phyloP scores from a whole-genome alignment of 1,139 yeast genomes.

The Sugiyamaella pinicola region DNA sequence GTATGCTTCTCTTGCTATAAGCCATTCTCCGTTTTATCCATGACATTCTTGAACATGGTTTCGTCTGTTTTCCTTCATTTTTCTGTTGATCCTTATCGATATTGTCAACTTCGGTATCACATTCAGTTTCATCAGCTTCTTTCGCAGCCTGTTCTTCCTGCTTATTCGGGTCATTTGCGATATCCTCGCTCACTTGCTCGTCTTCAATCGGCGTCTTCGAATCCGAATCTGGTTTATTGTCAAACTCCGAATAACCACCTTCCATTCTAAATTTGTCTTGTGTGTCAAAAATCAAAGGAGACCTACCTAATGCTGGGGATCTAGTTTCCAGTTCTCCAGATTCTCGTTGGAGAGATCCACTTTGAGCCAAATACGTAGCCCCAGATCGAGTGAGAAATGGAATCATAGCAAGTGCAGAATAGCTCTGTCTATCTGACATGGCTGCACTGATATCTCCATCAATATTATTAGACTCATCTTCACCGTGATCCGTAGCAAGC shows the following conservation, averaged over 20 bases:
- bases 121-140: not conserved
- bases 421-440: not conserved
- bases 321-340: conserved; percentile 4
- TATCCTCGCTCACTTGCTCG: not conserved
- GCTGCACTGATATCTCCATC: not conserved
- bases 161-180: not conserved
- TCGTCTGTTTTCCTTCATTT: not conserved
- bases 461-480: not conserved
- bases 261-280: not conserved
- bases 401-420: conserved; percentile 4
- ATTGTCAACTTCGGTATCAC: not conserved
- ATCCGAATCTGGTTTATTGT: not conserved
- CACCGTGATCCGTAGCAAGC: not conserved
- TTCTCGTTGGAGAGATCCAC: not conserved
- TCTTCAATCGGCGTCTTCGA: not conserved
- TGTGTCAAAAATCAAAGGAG: conserved; percentile 3
- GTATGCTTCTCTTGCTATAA: not conserved
- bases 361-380: not conserved
- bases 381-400: conserved; percentile 6
- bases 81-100: not conserved
- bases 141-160: too few species aligned
- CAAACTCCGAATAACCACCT: not conserved
- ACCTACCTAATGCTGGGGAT: conserved; percentile 5
- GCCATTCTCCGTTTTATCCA: not conserved
- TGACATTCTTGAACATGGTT: not conserved